Evolutionary conservation across 768 basidiomycete species (phyloP).

Genomic region (Wakefieldia striispora): DNA sequence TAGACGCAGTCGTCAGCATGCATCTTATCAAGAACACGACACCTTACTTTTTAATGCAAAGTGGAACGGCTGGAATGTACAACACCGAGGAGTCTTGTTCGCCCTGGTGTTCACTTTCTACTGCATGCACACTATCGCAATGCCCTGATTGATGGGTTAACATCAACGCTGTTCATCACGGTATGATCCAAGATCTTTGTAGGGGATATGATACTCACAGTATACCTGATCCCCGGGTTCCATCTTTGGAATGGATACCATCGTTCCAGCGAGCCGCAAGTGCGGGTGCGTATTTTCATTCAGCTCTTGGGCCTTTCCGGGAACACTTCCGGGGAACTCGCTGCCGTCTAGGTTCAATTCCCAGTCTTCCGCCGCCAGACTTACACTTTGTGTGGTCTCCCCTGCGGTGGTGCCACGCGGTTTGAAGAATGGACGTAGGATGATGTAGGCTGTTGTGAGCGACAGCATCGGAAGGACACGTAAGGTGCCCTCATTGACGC

Average conservation of each 20-base stretch:
- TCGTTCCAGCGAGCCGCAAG: slow-evolving; percentile 50
- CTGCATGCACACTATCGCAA: slow-evolving; percentile 56
- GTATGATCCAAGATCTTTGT: background rate
- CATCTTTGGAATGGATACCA: slow-evolving; percentile 57
- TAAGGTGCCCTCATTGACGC: slow-evolving; percentile 60
- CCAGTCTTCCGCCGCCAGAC: slow-evolving; percentile 52
- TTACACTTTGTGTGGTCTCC: slow-evolving; percentile 16
- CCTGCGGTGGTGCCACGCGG: slow-evolving; percentile 19
- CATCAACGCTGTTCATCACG: background rate
- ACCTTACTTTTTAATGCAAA: slow-evolving; percentile 48
- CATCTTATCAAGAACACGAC: background rate
- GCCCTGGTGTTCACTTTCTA: slow-evolving; percentile 48
- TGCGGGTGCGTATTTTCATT: slow-evolving; percentile 60
- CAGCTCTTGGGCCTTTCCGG: slow-evolving; percentile 55
- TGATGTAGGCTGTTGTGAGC: slow-evolving; percentile 55
- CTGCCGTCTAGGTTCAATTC: slow-evolving; percentile 48
- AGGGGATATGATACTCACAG: slow-evolving; percentile 33
- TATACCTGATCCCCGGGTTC: slow-evolving; percentile 65
- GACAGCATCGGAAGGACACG: slow-evolving; percentile 57
- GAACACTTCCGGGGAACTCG: slow-evolving; percentile 52
- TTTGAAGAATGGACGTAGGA: slow-evolving; percentile 68
- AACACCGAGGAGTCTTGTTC: slow-evolving; percentile 51
- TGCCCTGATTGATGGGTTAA: slow-evolving; percentile 37
- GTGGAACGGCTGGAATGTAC: slow-evolving; percentile 54
- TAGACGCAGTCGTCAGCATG: background rate